Evolutionary conservation across 2,329 filamentous ascomycete species (phyloP), one percentile per base, ranked within the genome.

Genomic region (Sordariomycetes sp.): DNA sequence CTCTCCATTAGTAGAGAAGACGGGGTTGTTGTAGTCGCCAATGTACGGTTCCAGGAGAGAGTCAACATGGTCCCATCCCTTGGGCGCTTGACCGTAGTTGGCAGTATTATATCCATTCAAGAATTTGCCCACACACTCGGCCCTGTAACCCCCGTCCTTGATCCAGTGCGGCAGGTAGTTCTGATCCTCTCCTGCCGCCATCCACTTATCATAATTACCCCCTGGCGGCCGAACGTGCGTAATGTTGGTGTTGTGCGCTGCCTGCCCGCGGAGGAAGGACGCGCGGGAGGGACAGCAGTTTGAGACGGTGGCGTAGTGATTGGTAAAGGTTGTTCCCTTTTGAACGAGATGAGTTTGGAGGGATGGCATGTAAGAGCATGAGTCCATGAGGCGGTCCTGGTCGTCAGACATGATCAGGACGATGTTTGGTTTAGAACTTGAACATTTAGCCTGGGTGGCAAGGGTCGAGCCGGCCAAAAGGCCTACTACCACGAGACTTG

Each of bases 321-420:
- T 34, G 24, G 32, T 8, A n/a, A 34, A 38, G 11, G 18, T 23
- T 18, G 32, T 31, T 16, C 36, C 36, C 21, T 38, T 15, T 8
- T 34, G 15, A n/a, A 33, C 19, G 3, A 38, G 11, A 15, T 38
- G 19, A 9, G 16, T 18, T 11, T 31, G 30, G 19, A 38, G 11
- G 9, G 20, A 15, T 3, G 31, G 26, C 36, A 34, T 34, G 19
- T 57, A 42, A 42, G 78, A 57, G 4, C 80, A 43, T 0, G 76
- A 82, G 36, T 74, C 58, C 48, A 82, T 61, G 37, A 75, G 68
- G 9, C 75, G 54, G 44, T 82, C 77, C 45, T 82, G 78, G 42
- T 82, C 78, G 41, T 82, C 78, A 0, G 75, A 78, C 21, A 82
- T 58, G 39, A 82, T 69, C 46, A 82, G 78, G 21, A 82, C 57